Evolutionary conservation across 345 rosid species (phyloP).

Genomic region (Eucalyptus melliodora): DNA sequence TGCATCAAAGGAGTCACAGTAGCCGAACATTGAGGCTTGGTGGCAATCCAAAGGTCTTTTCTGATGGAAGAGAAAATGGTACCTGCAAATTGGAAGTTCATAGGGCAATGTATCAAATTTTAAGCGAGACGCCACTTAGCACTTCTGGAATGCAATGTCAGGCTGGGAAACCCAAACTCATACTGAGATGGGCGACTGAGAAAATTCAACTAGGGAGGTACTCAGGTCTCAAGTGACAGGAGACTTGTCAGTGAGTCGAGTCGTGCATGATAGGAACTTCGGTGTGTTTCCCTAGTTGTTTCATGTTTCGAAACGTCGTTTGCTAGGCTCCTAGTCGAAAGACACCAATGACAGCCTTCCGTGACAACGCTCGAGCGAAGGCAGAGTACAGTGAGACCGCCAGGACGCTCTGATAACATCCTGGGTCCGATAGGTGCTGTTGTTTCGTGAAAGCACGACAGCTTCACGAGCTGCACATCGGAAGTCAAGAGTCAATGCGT

Average conservation of each 20-base stretch:
- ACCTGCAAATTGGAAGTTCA: too few relatives aligned
- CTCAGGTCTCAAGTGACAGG: neutral
- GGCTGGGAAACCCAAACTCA: neutral
- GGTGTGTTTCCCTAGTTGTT: neutral
- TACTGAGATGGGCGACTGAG: neutral
- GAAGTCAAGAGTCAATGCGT: neutral
- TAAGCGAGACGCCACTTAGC: neutral
- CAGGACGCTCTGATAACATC: neutral
- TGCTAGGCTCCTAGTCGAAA: neutral
- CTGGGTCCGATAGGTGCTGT: neutral
- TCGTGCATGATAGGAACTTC: neutral
- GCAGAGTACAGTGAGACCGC: neutral
- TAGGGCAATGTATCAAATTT: too few relatives aligned
- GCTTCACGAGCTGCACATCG: neutral
- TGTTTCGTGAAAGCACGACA: neutral
- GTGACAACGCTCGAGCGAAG: neutral
- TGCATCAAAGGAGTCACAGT: conserved; percentile 1
- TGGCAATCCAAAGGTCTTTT: neutral
- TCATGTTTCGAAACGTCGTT: neutral
- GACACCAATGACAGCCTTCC: neutral
- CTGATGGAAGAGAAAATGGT: conserved; percentile 4
- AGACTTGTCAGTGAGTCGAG: neutral
- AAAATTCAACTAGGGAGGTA: neutral
- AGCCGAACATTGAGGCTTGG: neutral
- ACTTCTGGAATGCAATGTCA: neutral